These are phyloP conservation scores for Choiromyces venosus DNA, from an alignment of 495 filamentous ascomycete genomes.

Conservation along the genomic window DNA sequence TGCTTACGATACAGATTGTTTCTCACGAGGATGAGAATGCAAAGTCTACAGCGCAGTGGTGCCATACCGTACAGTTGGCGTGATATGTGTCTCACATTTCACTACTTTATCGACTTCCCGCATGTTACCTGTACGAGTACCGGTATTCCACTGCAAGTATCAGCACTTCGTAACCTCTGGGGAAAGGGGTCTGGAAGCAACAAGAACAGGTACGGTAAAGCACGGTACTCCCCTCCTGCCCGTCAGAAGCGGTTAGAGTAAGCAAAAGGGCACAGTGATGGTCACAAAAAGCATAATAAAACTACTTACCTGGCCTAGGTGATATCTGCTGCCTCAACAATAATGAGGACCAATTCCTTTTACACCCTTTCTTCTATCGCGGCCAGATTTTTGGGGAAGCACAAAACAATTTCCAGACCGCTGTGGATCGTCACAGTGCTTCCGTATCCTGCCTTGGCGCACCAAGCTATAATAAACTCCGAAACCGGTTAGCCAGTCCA, in stretches of 20 bases:
- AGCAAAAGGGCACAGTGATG: not conserved
- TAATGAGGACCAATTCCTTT: not conserved
- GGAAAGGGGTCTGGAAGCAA: not conserved
- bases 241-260: not conserved
- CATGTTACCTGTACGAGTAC: not conserved
- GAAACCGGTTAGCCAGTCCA: not conserved
- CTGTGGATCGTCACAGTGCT: not conserved
- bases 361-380: not conserved
- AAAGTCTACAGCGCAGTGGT: not conserved
- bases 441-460: not conserved
- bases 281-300: not conserved
- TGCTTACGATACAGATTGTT: not conserved
- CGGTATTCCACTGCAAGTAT: not conserved
- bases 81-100: not conserved
- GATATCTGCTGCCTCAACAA: not conserved
- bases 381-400: not conserved
- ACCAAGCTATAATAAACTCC: not conserved
- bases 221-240: not conserved
- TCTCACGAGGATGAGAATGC: not conserved
- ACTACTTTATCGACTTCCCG: not conserved
- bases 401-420: not conserved
- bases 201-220: not conserved
- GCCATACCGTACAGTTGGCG: not conserved
- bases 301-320: not conserved
- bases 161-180: not conserved